These are phyloP conservation scores for Aspergillus hortae DNA, from an alignment of 2,329 filamentous ascomycete species.

Conservation along the genomic window DNA sequence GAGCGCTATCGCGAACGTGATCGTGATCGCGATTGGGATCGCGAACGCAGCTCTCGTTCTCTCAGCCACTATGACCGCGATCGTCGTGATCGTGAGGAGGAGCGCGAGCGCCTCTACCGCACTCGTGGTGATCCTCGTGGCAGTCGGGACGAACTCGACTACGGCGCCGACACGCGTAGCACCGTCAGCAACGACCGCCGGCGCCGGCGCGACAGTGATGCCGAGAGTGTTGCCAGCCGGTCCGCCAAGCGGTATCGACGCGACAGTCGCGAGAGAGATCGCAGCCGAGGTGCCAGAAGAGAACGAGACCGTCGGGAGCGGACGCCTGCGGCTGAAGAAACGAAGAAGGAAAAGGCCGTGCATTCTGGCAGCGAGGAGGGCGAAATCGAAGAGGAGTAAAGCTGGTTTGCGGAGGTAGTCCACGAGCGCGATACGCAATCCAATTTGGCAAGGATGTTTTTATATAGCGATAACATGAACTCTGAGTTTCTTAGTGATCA, in stretches of 20 bases:
- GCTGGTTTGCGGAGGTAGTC: no score
- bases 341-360: constrained; percentile 48
- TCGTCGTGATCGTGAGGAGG: constrained; percentile 80
- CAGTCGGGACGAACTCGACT: constrained; percentile 83
- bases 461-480: no score
- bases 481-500: no score
- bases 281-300: constrained; percentile 46
- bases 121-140: constrained; percentile 75
- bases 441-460: not conserved
- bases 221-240: constrained; percentile 57
- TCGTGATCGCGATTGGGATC: constrained; percentile 36
- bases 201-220: constrained; percentile 74
- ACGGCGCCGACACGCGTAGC: constrained; percentile 67
- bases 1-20: constrained; percentile 38
- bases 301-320: constrained; percentile 51
- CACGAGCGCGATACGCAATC: not conserved
- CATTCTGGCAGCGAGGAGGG: constrained; percentile 94
- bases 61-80: constrained; percentile 69
- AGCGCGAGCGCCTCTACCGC: constrained; percentile 82
- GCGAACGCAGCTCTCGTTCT: constrained; percentile 30
- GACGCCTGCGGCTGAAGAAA: constrained; percentile 32
- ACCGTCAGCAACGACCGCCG: constrained; percentile 65
- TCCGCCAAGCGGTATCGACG: constrained; percentile 58
- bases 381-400: constrained; percentile 79
- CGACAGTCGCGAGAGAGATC: constrained; percentile 38